Evolutionary conservation across 352 stramenopile genomes (phyloP), one percentile per base, ranked within the genome.

Genomic region (Phytophthora europaea): DNA sequence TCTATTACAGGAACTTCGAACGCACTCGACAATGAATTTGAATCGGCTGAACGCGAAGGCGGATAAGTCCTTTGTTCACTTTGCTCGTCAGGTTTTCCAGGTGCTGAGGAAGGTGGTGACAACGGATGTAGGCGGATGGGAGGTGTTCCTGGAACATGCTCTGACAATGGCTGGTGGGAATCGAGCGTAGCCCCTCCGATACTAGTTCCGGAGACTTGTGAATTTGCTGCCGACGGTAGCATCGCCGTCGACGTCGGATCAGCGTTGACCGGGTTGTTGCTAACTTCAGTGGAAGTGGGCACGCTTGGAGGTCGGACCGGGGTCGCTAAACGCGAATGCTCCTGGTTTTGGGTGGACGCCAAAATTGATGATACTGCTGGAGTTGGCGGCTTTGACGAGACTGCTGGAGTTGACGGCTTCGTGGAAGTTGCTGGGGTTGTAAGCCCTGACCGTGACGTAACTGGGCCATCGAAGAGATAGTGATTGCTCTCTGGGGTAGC

Each of bases 401-500:
- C 52, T 40, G 60, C 33, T 36, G 63, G 56, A 1, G 38, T 61
- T n/a, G 55, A 28, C 26, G 47, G 22, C 23, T n/a, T 33, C 4
- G 54, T 54, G 10, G 58, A 20, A 16, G 54, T 47, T 54, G 64
- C 34, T 55, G 64, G 65, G n/a, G 58, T 75, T 26, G 62, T 66
- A 5, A 56, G 51, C 16, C 57, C 50, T 20, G 60, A 71, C 7
- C 55, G 61, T n/a, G 70, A 52, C 13, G 55, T 60, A 6, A 38
- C 65, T 34, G 74, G 70, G 1, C 70, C 67, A 36, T 81, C 75
- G 13, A 81, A 81, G 3, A 81, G 71, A 22, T 74, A 79, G 34
- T 66, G 38, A 6, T 60, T 76, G 34, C 28, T 67, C 9, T 73
- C 61, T 50, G 65, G 74, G 8, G 48, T 69, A 50, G 31, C 60